Evolutionary conservation across 768 basidiomycete species (phyloP), one percentile per base, ranked within the genome.

Genomic region (Crassisporium funariophilum): DNA sequence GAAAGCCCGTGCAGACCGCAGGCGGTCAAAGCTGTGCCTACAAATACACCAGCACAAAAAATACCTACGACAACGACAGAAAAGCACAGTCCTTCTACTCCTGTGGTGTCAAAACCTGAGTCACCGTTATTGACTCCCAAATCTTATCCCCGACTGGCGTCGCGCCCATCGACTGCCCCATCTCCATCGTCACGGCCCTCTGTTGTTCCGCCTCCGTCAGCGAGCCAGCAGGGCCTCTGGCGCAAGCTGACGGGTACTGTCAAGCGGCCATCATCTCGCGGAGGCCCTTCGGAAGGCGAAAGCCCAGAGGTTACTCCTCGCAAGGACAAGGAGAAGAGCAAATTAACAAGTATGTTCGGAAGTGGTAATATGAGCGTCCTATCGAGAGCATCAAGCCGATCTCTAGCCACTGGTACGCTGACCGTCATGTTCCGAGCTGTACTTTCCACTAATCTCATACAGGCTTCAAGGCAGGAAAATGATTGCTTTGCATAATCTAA

Each of bases 171-270:
- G 27, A 19, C 41, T 16, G 46, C 46, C 25, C 53, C n/a, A n/a
- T n/a, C n/a, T n/a, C n/a, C n/a, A n/a, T n/a, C n/a, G n/a, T n/a
- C n/a, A n/a, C n/a, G n/a, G n/a, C n/a, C n/a, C n/a, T n/a, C n/a
- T n/a, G n/a, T n/a, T n/a, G n/a, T 35, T 15, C 45, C 41, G 44
- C 46, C n/a, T 31, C 11, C 5, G 29, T 31, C 29, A n/a, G n/a
- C 22, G 39, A 52, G 35, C 33, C 50, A 41, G 27, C 52, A 44
- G 11, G 59, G 67, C 15, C 53, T 76, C 3, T 76, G 75, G 75
- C 57, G 64, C 19, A 74, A 67, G 47, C 40, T 71, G 12, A 70
- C 66, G 44, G 63, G 53, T 3, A 70, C 64, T 38, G 60, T 67
- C 9, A 65, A 55, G 29, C 56, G 62, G 17, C 51, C 65, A 7